Percentiles rank a stretch among this genome's conserved stretches.
phyloP scores from a whole-genome alignment of 78 protist genomes.

The Mastigamoeba balamuthi region DNA sequence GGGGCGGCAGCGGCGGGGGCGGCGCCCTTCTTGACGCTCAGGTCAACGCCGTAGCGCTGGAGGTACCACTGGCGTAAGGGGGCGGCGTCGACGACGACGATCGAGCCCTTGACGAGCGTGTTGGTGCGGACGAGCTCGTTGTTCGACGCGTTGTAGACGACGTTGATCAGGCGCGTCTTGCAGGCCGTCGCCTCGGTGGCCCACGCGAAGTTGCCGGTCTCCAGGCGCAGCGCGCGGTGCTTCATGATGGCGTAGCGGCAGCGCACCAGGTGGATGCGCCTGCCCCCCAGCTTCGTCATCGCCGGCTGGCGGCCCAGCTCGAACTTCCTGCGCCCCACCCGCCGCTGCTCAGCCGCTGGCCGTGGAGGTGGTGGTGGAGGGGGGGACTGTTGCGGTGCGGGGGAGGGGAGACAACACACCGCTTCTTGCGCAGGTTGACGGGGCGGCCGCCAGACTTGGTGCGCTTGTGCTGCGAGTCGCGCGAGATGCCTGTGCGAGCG shows the following conservation, averaged over 20 bases:
- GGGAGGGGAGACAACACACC: background rate
- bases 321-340: slow-evolving; percentile 60
- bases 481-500: slow-evolving; percentile 34
- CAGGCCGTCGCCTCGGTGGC: slow-evolving; percentile 52
- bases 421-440: slow-evolving; percentile 24
- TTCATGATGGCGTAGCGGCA: slow-evolving; percentile 94
- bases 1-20: background rate
- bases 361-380: background rate
- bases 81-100: slow-evolving; percentile 90
- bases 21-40: slow-evolving; percentile 75
- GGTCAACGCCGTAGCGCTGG: slow-evolving; percentile 82
- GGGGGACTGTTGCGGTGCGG: background rate
- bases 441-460: slow-evolving; percentile 44
- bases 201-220: slow-evolving; percentile 94
- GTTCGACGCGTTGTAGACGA: slow-evolving; percentile 97
- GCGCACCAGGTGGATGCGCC: slow-evolving; percentile 84
- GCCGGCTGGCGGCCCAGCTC: slow-evolving; percentile 95
- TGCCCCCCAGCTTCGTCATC: slow-evolving; percentile 81
- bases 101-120: slow-evolving; percentile 94
- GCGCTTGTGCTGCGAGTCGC: slow-evolving; percentile 50
- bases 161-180: slow-evolving; percentile 86
- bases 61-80: slow-evolving; percentile 96
- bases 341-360: background rate
- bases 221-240: slow-evolving; percentile 97
- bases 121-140: slow-evolving; percentile 99